Evolutionary conservation across 2,329 filamentous ascomycete species (phyloP).

Genomic region (Aureobasidium sp.): DNA sequence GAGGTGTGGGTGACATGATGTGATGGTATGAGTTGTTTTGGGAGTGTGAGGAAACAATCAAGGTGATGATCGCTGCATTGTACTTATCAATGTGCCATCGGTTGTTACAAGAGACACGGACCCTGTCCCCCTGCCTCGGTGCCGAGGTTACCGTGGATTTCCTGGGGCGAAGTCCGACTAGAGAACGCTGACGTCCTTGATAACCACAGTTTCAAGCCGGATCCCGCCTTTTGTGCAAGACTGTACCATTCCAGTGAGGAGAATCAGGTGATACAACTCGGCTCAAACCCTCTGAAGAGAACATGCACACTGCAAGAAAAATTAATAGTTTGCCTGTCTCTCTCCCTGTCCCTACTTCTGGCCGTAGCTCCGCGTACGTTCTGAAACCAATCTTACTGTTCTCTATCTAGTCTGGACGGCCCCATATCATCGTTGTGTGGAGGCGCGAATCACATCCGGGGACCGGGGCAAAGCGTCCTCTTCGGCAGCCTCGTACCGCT

Average conservation of each 20-base stretch:
- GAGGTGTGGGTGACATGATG: slow-evolving; percentile 30
- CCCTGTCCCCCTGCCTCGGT: slow-evolving; percentile 7
- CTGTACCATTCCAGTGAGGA: too few species aligned
- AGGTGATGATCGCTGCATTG: slow-evolving; percentile 3
- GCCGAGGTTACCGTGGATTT: not conserved
- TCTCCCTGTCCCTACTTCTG: not conserved
- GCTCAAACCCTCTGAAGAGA: not conserved
- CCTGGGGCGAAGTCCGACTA: not conserved
- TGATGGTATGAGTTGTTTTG: not conserved
- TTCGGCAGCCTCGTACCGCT: not conserved
- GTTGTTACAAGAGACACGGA: not conserved
- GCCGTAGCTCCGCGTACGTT: not conserved
- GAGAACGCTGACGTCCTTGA: not conserved
- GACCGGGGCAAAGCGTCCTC: not conserved
- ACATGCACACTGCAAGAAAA: not conserved
- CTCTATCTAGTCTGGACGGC: not conserved
- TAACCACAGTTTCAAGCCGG: not conserved
- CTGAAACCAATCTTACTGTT: not conserved
- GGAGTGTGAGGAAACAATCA: not conserved
- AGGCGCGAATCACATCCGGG: not conserved
- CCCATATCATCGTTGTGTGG: not conserved
- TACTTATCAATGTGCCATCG: slow-evolving; percentile 1
- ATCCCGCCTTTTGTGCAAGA: not conserved
- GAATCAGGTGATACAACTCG: too few species aligned
- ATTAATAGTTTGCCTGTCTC: too few species aligned